Evolutionary conservation across 257 asterid species (phyloP).

Genomic region (Gentiana dahurica): DNA sequence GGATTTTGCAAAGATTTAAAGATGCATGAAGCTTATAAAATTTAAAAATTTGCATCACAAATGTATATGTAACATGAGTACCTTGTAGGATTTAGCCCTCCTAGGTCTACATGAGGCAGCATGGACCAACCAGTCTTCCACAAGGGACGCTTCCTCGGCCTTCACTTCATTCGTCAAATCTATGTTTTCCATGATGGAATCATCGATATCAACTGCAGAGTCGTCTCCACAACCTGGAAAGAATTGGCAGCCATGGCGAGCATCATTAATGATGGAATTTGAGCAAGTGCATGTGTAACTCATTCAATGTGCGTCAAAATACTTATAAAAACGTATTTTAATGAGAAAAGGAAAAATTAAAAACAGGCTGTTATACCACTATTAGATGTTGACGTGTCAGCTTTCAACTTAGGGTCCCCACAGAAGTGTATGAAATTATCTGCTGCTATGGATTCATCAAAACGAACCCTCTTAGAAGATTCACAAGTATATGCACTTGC

Average conservation of each 20-base stretch:
- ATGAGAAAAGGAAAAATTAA: neutral
- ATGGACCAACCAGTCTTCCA: constrained; percentile 14
- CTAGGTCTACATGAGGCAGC: constrained; percentile 30
- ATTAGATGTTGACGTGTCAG: neutral
- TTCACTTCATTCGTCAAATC: constrained; percentile 39
- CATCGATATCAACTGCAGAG: constrained; percentile 15
- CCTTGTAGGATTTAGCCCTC: constrained; percentile 62
- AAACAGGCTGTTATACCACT: neutral
- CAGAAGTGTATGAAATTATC: constrained; percentile 9
- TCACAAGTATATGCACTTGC: constrained; percentile 17
- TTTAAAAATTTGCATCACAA: neutral
- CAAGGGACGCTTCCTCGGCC: constrained; percentile 18
- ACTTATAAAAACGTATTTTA: neutral
- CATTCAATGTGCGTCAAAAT: no score
- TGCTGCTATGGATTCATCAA: constrained; percentile 14
- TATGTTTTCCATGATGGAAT: constrained; percentile 43
- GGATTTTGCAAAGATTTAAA: neutral
- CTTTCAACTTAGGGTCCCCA: constrained; percentile 11
- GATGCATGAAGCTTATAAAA: neutral
- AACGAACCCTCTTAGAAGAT: constrained; percentile 10
- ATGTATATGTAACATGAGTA: neutral
- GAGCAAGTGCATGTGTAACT: neutral
- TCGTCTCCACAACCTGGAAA: constrained; percentile 22
- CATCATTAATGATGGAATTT: neutral
- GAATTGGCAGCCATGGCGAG: constrained; percentile 1